Evolutionary conservation across 164 flowering plant genomes (phyloP), one percentile per base, ranked within the genome.

Genomic region (Sextonia rubra): DNA sequence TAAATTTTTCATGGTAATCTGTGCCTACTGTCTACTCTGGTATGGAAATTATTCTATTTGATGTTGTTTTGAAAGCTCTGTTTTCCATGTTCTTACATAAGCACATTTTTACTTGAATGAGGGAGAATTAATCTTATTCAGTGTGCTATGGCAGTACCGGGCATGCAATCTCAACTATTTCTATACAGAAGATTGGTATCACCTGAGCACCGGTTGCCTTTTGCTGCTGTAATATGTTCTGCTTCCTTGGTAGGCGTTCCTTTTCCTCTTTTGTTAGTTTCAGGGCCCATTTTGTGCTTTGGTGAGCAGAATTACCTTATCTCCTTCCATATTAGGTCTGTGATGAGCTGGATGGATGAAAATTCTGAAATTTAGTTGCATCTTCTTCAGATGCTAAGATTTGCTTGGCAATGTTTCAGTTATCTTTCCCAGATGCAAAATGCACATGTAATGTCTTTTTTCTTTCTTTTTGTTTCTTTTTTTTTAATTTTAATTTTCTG

Each of bases 141-240:
- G 24, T 61, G 64, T 61, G 3, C 26, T 25, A 23, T 61, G 30
- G 12, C 64, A 22, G 27, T 61, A 23, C 64, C 64, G 0, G 5
- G 30, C 64, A 61, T 2, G 27, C 64, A 61, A 12, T 61, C 64
- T 61, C 64, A 61, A 24, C 64, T 25, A 61, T 61, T 61, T 61
- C 27, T 12, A 4, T 61, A 14, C 24, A 25, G 64, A 61, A 61
- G 64, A 23, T 61, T 24, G 26, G 27, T 61, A 7, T 24, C 64
- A 61, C 30, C 4, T 61, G 64, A 23, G 22, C 27, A 12, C 12
- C 27, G 30, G 27, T 14, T 25, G 24, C 27, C 64, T 61, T 61
- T 29, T 14, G 22, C 30, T 25, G 14, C 27, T 12, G 26, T 24
- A 25, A 25, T 61, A 12, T 61, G 64, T 25, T 23, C 64, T 61